Evolutionary conservation across 1,139 yeast genomes (phyloP).

Genomic region (Magnusiomyces suaveolens): DNA sequence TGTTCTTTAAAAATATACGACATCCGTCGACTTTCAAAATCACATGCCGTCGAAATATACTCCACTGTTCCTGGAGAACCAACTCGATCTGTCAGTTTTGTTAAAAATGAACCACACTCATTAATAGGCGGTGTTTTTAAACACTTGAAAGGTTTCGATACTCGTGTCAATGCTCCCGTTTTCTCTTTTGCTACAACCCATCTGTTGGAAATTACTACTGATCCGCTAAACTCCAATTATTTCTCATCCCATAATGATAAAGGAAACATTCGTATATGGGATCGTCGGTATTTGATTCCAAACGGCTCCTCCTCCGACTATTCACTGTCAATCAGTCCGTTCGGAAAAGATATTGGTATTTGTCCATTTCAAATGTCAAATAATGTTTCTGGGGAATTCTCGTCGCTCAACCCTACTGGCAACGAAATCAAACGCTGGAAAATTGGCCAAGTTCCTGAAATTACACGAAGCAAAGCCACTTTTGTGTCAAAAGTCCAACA

Average conservation of each 20-base stretch:
- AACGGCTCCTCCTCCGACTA: constrained; percentile 21
- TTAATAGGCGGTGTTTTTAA: constrained; percentile 72
- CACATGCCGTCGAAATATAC: constrained; percentile 37
- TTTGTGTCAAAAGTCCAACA: not conserved
- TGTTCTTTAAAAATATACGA: constrained; percentile 76
- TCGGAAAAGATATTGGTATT: constrained; percentile 57
- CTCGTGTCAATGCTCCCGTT: constrained; percentile 56
- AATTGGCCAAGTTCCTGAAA: constrained; percentile 47
- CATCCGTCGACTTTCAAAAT: constrained; percentile 38
- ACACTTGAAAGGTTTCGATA: constrained; percentile 67
- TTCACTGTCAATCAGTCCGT: constrained; percentile 50
- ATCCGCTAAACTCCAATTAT: constrained; percentile 53
- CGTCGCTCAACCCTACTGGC: constrained; percentile 64
- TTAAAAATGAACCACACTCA: constrained; percentile 48
- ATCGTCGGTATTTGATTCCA: constrained; percentile 52
- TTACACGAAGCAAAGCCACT: constrained; percentile 5
- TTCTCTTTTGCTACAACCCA: constrained; percentile 72
- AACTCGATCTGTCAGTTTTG: constrained; percentile 56
- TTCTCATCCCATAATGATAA: constrained; percentile 75
- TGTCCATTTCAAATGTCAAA: constrained; percentile 65
- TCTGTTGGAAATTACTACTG: constrained; percentile 57
- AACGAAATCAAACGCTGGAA: constrained; percentile 76
- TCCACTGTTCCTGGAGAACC: constrained; percentile 68
- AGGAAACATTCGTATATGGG: constrained; percentile 83
- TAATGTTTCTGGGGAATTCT: constrained; percentile 59